A percentile compares a stretch with the other conserved stretches of the same genome.
phyloP scores from a whole-genome alignment of 2,329 filamentous ascomycete species.

The Penicillium sp. region DNA sequence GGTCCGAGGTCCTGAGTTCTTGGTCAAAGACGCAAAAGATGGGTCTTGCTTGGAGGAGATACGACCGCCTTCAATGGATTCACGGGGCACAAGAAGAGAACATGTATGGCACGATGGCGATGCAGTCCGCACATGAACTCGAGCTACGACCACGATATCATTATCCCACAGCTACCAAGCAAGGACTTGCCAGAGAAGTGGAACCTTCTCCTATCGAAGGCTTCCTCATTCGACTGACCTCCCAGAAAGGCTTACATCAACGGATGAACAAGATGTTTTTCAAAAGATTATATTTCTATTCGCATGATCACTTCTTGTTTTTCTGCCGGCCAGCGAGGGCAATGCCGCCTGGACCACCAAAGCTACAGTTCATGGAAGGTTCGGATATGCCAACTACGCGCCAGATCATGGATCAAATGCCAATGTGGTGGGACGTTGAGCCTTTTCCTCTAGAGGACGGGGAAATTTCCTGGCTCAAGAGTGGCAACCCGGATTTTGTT shows the following conservation, averaged over 20 bases:
- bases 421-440: conserved; percentile 56
- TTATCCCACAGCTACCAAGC: conserved; percentile 50
- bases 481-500: conserved; percentile 42
- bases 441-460: conserved; percentile 53
- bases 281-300: conserved; percentile 61
- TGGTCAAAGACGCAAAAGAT: conserved; percentile 56
- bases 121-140: conserved; percentile 61
- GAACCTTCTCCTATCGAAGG: conserved; percentile 61
- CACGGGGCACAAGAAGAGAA: conserved; percentile 59
- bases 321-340: conserved; percentile 58
- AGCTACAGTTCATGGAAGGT: conserved; percentile 40
- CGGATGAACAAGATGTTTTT: conserved; percentile 56
- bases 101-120: conserved; percentile 64
- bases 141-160: conserved; percentile 61
- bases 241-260: conserved; percentile 55
- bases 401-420: conserved; percentile 52
- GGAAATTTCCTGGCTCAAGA: conserved; percentile 52
- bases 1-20: conserved; percentile 52
- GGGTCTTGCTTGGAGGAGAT: conserved; percentile 63
- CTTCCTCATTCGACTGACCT: conserved; percentile 59
- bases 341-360: conserved; percentile 54
- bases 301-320: conserved; percentile 57
- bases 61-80: conserved; percentile 64
- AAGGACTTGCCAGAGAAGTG: conserved; percentile 37
- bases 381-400: conserved; percentile 48